phyloP scores from a whole-genome alignment of 345 rosid species.

The Pugionium dolabratum region DNA sequence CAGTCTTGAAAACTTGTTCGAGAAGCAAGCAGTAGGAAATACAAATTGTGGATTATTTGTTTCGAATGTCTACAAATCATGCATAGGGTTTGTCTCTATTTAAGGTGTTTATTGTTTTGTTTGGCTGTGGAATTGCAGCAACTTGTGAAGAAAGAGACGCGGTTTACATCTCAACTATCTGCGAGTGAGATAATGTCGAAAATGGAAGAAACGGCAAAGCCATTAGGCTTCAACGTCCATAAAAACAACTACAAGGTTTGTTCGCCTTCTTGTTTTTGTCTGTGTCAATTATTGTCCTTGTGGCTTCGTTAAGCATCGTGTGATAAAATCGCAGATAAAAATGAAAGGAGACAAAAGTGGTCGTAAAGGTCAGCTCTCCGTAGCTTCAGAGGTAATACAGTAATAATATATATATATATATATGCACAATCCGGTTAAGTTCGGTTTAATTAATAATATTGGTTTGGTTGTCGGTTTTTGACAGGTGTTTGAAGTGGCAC shows the following conservation, averaged over 20 bases:
- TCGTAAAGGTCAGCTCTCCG: conserved; percentile 88
- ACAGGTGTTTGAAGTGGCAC: conserved; percentile 95
- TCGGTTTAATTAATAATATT: neutral
- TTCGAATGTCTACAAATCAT: neutral
- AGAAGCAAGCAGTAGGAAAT: conserved; percentile 54
- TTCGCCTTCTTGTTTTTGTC: conserved; percentile 11
- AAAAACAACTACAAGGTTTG: conserved; percentile 83
- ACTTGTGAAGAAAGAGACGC: conserved; percentile 78
- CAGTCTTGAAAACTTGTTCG: conserved; percentile 88
- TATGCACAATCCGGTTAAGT: neutral
- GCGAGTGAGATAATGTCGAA: conserved; percentile 82
- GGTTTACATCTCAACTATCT: conserved; percentile 76
- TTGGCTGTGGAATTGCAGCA: conserved; percentile 46
- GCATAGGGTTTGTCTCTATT: neutral
- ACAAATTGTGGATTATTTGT: neutral
- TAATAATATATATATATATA: too few relatives aligned
- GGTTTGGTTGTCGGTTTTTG: conserved; percentile 16
- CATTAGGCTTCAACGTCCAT: conserved; percentile 85
- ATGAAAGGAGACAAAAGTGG: conserved; percentile 82
- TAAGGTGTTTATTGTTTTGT: neutral
- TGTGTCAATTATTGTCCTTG: neutral
- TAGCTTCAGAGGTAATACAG: conserved; percentile 75
- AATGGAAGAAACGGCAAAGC: conserved; percentile 96
- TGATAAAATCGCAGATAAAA: conserved; percentile 54
- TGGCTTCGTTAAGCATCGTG: conserved; percentile 16